These are phyloP conservation scores for Citrullus amarus DNA, from an alignment of 306 rosid genomes.

Conservation along the genomic window DNA sequence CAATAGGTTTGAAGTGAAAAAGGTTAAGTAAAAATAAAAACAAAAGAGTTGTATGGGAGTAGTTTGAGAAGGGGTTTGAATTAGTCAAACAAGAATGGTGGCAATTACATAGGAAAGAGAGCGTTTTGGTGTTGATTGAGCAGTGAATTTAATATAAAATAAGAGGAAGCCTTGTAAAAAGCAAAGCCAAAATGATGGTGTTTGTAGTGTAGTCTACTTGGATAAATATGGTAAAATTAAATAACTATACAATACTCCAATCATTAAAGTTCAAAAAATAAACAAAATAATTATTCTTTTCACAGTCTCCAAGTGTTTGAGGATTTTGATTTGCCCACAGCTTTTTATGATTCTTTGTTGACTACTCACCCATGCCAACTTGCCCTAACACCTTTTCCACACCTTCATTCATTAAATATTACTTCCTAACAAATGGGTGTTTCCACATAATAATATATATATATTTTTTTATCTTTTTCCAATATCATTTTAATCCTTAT, in stretches of 20 bases:
- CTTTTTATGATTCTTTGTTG: slow-evolving; percentile 1
- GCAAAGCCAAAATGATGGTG: background rate
- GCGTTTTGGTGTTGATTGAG: background rate
- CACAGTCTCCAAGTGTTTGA: background rate
- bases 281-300: background rate
- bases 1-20: background rate
- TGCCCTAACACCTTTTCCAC: slow-evolving; percentile 2
- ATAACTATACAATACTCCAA: background rate
- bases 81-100: background rate
- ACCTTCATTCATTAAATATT: background rate
- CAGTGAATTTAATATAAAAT: background rate
- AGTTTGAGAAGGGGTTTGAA: background rate
- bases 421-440: background rate
- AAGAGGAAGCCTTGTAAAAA: background rate
- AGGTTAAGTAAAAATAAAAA: too few relatives aligned
- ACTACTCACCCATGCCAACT: background rate
- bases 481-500: too few relatives aligned
- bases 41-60: too few relatives aligned
- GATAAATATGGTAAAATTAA: background rate
- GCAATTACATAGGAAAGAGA: background rate
- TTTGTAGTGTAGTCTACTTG: background rate
- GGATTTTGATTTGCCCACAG: background rate
- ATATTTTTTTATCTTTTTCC: too few relatives aligned
- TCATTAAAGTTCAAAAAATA: background rate
- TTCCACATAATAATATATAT: too few relatives aligned